Evolutionary conservation across 306 rosid species (phyloP).

Genomic region (Mimosa pudica): DNA sequence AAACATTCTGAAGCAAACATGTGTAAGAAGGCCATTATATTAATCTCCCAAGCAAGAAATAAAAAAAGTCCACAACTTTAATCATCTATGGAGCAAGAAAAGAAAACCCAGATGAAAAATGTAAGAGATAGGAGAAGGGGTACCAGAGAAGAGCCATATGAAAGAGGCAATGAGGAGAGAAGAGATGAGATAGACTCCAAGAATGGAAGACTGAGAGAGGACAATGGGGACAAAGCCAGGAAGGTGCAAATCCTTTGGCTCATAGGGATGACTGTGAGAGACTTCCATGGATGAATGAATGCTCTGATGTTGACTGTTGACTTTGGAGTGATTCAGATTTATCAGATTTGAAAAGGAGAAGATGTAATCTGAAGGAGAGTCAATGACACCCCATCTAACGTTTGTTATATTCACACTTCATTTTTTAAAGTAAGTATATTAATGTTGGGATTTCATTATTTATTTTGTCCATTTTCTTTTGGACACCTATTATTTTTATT

Average conservation of each 20-base stretch:
- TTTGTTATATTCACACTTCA: too few species aligned
- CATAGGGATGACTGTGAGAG: conserved; percentile 60
- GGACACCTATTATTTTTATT: too few species aligned
- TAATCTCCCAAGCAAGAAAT: background rate
- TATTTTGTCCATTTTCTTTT: too few species aligned
- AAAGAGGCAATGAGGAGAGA: conserved; percentile 36
- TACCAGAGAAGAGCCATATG: conserved; percentile 52
- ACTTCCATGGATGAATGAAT: background rate
- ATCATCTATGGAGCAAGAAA: too few species aligned
- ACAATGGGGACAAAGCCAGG: conserved; percentile 60
- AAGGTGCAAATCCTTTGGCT: conserved; percentile 60
- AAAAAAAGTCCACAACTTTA: background rate
- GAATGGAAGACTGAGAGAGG: conserved; percentile 46
- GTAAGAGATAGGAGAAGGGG: too few species aligned
- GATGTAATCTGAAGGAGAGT: background rate
- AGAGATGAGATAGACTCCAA: background rate
- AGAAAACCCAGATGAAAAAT: too few species aligned
- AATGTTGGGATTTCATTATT: too few species aligned
- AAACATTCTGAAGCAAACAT: background rate
- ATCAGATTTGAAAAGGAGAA: background rate
- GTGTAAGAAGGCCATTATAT: background rate
- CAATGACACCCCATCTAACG: background rate
- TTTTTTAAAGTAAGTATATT: background rate
- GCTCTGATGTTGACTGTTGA: too few species aligned
- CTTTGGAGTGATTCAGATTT: background rate